Base-by-base conservation (phyloP, 1,284 basidiomycete genomes). In the Vanrija sp. region DNA sequence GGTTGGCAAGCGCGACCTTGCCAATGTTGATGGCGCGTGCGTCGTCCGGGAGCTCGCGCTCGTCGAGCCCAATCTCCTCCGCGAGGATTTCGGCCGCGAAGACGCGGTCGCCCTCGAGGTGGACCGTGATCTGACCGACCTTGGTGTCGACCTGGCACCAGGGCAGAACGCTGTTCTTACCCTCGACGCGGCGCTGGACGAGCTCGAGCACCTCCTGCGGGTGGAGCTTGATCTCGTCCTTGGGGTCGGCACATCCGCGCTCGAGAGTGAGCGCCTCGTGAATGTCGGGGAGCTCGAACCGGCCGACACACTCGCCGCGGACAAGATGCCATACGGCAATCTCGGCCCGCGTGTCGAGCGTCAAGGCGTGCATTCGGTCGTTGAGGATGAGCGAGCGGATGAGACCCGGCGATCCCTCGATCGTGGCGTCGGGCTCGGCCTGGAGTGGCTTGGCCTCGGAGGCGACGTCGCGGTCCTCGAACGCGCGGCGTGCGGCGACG, bases 21-120 rank as follows among this genome's bases (percentile, higher is more conserved):
- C 75, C 76, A 19, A 78, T 64, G 53, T 76, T 77, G 53, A 78
- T 71, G 68, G 47, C 35, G 9, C 8, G 24, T 66, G 68, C 80
- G 67, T 98, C 94, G 45, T 93, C 83, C 20, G 52, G 47, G 59
- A 84, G 82, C 22, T 79, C 78, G 51, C 85, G 82, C 25, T 78
- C 75, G 8, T 72, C 78, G 71, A 83, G 84, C 22, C 84, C 88
- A 50, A 85, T 84, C 74, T 98, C 95, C 71, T 98, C 94, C 4
- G 88, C 85, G 69, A 96, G 98, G 4, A 95, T 85, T 76, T 98
- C 96, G 10, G 90, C 89, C 57, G 97, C 93, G 71, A 97, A 98
- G 62, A 87, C 90, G 45, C 82, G 78, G 5, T 69, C 72, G 63
- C 96, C 90, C 52, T 84, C 88, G 41, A 98, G 69, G 76, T 97